Evolutionary conservation across 768 basidiomycete genomes (phyloP).

Genomic region (Lentinula guzmanii): DNA sequence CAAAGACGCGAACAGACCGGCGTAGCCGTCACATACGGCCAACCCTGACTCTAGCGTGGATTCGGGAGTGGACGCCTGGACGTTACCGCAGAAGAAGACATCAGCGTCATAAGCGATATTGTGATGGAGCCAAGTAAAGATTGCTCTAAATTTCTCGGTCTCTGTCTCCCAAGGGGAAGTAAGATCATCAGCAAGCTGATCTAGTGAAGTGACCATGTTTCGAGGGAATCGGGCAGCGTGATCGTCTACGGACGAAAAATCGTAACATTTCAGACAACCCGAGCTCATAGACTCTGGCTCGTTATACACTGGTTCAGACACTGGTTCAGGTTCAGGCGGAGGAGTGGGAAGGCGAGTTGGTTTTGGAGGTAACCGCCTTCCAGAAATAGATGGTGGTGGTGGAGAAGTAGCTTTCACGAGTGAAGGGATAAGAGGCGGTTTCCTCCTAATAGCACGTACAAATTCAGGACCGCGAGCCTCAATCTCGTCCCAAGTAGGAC

Average conservation of each 20-base stretch:
- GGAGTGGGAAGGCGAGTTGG: slow-evolving; percentile 25
- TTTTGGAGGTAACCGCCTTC: slow-evolving; percentile 24
- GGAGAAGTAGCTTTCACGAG: slow-evolving; percentile 2
- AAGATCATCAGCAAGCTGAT: slow-evolving; percentile 33
- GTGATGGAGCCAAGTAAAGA: slow-evolving; percentile 42
- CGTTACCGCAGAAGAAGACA: slow-evolving; percentile 36
- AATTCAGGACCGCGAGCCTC: slow-evolving; percentile 5
- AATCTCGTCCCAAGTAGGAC: slow-evolving; percentile 8
- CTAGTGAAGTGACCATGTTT: slow-evolving; percentile 28
- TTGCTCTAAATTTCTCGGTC: slow-evolving; percentile 39
- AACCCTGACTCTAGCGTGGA: slow-evolving; percentile 34
- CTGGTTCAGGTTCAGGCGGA: slow-evolving; percentile 18
- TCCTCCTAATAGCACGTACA: slow-evolving; percentile 23
- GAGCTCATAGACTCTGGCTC: slow-evolving; percentile 8
- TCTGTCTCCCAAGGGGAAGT: slow-evolving; percentile 33
- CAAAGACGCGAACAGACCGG: slow-evolving; percentile 34
- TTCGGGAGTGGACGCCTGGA: slow-evolving; percentile 28
- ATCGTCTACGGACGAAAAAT: slow-evolving; percentile 34
- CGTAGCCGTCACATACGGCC: slow-evolving; percentile 46
- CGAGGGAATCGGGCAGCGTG: slow-evolving; percentile 40
- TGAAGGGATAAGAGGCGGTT: slow-evolving; percentile 24
- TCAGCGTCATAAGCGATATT: slow-evolving; percentile 38
- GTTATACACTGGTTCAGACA: slow-evolving; percentile 14
- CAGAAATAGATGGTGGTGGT: slow-evolving; percentile 11
- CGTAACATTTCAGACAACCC: slow-evolving; percentile 37